Evolutionary conservation across 1,284 basidiomycete species (phyloP).

Genomic region (Ganoderma leucocontextum): DNA sequence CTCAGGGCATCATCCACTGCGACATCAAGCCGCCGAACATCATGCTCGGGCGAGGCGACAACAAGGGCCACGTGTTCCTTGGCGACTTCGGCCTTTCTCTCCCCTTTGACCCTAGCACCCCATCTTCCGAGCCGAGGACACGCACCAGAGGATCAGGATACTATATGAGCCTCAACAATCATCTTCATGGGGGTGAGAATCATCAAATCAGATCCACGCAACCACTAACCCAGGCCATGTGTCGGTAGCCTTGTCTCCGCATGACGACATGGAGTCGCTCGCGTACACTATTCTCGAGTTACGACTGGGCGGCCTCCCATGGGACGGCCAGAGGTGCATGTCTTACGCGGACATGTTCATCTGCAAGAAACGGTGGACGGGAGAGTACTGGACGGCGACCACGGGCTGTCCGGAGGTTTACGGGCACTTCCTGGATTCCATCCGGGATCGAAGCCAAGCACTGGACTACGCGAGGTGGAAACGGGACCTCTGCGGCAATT

Average conservation of each 20-base stretch:
- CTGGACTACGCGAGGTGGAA: neutral
- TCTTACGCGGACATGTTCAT: neutral
- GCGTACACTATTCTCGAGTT: neutral
- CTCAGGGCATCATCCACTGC: neutral
- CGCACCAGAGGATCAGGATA: neutral
- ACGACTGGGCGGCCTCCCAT: neutral
- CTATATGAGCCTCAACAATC: neutral
- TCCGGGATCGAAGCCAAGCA: neutral
- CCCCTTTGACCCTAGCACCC: neutral
- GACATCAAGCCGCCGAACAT: neutral
- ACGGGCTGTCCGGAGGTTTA: neutral
- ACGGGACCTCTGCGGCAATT: neutral
- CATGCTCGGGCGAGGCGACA: neutral
- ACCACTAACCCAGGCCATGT: neutral
- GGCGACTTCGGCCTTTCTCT: neutral
- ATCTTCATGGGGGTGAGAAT: neutral
- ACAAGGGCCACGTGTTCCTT: neutral
- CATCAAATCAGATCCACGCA: neutral
- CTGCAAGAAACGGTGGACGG: neutral
- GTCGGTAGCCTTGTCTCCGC: neutral
- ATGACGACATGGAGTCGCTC: conserved; percentile 2
- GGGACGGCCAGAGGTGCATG: neutral
- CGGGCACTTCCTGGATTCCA: neutral
- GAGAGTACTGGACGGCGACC: neutral
- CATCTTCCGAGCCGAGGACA: neutral